Percentiles rank a stretch among this genome's conserved stretches.
Conservation (phyloP, 495 filamentous ascomycete genomes). For the Podospora sp. region DNA sequence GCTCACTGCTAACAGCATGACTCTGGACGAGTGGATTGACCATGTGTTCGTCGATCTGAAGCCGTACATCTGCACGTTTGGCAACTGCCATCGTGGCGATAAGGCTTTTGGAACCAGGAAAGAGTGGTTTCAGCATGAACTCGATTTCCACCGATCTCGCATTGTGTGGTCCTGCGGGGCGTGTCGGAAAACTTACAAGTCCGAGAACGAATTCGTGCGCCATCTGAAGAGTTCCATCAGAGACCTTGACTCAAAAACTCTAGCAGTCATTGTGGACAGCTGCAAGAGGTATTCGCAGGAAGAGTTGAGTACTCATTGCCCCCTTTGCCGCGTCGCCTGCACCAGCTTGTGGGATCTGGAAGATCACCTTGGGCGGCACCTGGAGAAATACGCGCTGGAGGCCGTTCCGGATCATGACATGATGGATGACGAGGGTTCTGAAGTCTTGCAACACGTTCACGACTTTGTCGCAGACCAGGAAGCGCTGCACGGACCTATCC, state of each 20-base stretch:
- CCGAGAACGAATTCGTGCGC: not conserved
- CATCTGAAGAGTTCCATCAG: not conserved
- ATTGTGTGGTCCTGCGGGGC: constrained; percentile 29
- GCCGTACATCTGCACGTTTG: constrained; percentile 35
- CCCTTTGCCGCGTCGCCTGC: constrained; percentile 11
- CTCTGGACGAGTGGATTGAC: constrained; percentile 21
- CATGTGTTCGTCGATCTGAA: constrained; percentile 33
- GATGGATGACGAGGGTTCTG: not conserved
- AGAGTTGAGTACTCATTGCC: constrained; percentile 4
- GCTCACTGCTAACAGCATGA: constrained; percentile 13
- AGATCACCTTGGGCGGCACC: constrained; percentile 24
- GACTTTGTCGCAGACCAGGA: not conserved
- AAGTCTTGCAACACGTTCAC: not conserved
- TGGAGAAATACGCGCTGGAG: constrained; percentile 28
- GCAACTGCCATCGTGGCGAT: constrained; percentile 20
- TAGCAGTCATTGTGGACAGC: constrained; percentile 17
- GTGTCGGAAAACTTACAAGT: constrained; percentile 19
- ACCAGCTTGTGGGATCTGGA: not conserved
- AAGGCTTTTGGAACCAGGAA: constrained; percentile 23
- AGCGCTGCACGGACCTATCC: not conserved
- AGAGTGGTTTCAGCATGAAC: constrained; percentile 36
- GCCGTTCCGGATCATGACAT: constrained; percentile 11
- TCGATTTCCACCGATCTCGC: constrained; percentile 26
- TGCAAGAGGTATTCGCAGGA: constrained; percentile 22
- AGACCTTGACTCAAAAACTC: not conserved